Evolutionary conservation across 73 alveolate species (phyloP).

Genomic region (Uronychia setigera): DNA sequence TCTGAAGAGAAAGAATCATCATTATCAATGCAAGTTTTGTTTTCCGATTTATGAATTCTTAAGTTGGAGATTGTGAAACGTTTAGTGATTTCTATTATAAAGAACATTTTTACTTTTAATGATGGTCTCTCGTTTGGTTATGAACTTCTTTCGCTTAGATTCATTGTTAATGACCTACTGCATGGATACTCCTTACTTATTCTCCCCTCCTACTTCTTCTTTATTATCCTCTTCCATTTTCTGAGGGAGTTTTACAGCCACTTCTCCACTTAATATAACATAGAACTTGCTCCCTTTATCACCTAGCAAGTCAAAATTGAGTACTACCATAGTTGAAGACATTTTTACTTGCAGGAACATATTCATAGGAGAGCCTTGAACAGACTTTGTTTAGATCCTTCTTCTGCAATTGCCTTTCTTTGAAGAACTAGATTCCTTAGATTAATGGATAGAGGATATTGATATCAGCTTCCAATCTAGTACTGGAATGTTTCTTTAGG

Average conservation of each 20-base stretch:
- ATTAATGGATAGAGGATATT: too few species aligned
- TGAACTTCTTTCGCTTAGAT: neutral
- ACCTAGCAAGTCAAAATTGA: neutral
- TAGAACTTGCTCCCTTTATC: slow-evolving; percentile 7
- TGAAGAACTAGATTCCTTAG: too few species aligned
- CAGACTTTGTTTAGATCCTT: too few species aligned
- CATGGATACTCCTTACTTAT: neutral
- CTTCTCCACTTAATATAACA: slow-evolving; percentile 9
- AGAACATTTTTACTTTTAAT: neutral
- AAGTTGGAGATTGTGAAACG: neutral
- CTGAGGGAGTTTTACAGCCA: neutral
- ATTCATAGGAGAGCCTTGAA: too few species aligned
- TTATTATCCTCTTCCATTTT: neutral
- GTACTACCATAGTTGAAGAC: neutral
- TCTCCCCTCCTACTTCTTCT: neutral
- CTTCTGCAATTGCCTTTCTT: too few species aligned
- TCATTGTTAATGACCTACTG: neutral
- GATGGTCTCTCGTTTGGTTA: neutral
- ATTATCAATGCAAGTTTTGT: neutral
- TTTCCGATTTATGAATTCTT: neutral
- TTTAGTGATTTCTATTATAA: neutral
- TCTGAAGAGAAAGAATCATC: neutral
- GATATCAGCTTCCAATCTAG: too few species aligned
- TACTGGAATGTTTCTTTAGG: too few species aligned
- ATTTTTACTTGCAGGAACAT: too few species aligned